phyloP scores from a whole-genome alignment of 352 stramenopile species.

The Phytophthora constricta region DNA sequence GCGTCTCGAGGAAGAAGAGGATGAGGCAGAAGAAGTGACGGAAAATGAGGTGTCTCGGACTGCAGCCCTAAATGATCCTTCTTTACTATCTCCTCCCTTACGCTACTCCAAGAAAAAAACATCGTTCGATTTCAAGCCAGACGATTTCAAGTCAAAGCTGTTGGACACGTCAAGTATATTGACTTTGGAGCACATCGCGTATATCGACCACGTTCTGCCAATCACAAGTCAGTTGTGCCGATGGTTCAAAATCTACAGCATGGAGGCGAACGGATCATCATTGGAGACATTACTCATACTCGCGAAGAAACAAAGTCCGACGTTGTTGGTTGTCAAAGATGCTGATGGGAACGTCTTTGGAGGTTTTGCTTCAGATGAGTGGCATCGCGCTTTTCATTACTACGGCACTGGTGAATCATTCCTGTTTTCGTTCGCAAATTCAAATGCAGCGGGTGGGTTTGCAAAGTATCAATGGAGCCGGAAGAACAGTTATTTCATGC shows the following conservation, averaged over 20 bases:
- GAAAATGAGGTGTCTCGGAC: slow-evolving; percentile 42
- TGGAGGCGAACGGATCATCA: slow-evolving; percentile 76
- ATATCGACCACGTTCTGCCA: slow-evolving; percentile 75
- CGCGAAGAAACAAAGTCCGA: slow-evolving; percentile 74
- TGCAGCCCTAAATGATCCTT: slow-evolving; percentile 21
- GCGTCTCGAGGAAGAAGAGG: slow-evolving; percentile 24
- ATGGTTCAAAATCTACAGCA: slow-evolving; percentile 85
- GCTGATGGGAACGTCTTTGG: slow-evolving; percentile 81
- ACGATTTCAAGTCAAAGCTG: slow-evolving; percentile 81
- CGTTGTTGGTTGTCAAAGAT: slow-evolving; percentile 84
- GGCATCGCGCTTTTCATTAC: slow-evolving; percentile 84
- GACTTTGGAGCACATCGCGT: slow-evolving; percentile 68
- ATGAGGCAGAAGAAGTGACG: slow-evolving; percentile 34
- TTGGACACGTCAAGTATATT: slow-evolving; percentile 77
- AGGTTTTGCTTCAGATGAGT: slow-evolving; percentile 82
- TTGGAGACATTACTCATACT: slow-evolving; percentile 78
- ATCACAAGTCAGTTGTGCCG: slow-evolving; percentile 82
- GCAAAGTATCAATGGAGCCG: slow-evolving; percentile 88
- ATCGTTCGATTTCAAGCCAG: slow-evolving; percentile 62
- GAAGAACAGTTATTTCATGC: slow-evolving; percentile 92
- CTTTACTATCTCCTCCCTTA: slow-evolving; percentile 27
- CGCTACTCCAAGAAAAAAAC: slow-evolving; percentile 49
- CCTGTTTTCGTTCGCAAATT: slow-evolving; percentile 84
- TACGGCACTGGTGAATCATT: slow-evolving; percentile 90
- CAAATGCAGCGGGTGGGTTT: slow-evolving; percentile 47